phyloP scores from a whole-genome alignment of 202 grass and related monocot species.

The Miscanthus sacchariflorus region DNA sequence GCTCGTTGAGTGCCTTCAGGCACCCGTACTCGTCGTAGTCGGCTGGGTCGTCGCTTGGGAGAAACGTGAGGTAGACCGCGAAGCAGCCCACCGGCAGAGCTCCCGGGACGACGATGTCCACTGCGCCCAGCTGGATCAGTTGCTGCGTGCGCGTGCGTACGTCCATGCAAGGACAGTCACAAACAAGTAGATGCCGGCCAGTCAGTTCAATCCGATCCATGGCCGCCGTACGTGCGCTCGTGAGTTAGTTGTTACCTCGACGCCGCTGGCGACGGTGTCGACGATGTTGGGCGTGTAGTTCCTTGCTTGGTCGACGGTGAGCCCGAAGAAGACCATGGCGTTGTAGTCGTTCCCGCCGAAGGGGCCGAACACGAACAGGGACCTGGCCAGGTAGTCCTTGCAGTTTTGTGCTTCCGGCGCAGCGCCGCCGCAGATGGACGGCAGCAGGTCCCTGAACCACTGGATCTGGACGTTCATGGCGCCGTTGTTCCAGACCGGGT shows the following conservation, averaged over 20 bases:
- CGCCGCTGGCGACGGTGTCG: conserved; percentile 33
- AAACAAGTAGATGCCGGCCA: too few relatives aligned
- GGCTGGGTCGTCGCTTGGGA: neutral
- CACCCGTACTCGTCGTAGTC: conserved; percentile 52
- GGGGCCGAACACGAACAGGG: conserved; percentile 54
- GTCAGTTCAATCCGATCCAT: neutral
- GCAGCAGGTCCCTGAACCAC: conserved; percentile 50
- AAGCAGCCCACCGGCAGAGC: conserved; percentile 59
- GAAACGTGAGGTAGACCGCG: conserved; percentile 47
- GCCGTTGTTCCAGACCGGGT: conserved; percentile 59
- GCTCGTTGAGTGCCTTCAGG: conserved; percentile 47
- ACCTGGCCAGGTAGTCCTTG: conserved; percentile 47
- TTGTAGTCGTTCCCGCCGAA: conserved; percentile 63
- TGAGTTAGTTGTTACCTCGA: conserved; percentile 25
- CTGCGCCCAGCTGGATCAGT: conserved; percentile 36
- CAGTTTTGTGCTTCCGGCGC: conserved; percentile 14
- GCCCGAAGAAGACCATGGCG: conserved; percentile 46
- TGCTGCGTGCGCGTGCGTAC: neutral
- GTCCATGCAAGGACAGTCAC: too few relatives aligned
- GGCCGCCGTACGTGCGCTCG: neutral
- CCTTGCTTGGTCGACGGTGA: conserved; percentile 29
- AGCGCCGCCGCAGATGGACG: conserved; percentile 48
- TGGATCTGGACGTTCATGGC: conserved; percentile 63
- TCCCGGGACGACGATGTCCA: conserved; percentile 60
- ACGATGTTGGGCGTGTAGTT: conserved; percentile 37